Evolutionary conservation across 805 yeast genomes (phyloP).

Genomic region (Saccharomycopsis sp.): DNA sequence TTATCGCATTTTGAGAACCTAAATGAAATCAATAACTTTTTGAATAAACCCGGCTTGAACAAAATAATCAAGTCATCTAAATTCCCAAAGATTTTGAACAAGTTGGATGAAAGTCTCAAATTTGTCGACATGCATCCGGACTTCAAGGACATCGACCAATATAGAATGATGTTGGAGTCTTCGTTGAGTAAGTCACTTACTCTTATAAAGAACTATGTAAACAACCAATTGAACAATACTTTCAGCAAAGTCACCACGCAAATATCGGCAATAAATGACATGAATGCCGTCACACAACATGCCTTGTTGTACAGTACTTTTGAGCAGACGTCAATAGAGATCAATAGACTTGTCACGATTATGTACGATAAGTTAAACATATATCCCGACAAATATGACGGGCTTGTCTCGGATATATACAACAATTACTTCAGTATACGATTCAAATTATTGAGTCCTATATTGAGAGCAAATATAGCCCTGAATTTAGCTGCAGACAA

Average conservation of each 20-base stretch:
- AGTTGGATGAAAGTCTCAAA: slow-evolving; percentile 59
- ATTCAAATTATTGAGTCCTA: slow-evolving; percentile 29
- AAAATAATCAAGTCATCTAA: slow-evolving; percentile 49
- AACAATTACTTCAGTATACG: slow-evolving; percentile 58
- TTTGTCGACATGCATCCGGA: slow-evolving; percentile 52
- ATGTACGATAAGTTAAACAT: slow-evolving; percentile 25
- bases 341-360: slow-evolving; percentile 28
- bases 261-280: slow-evolving; percentile 22
- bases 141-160: slow-evolving; percentile 64
- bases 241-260: slow-evolving; percentile 29
- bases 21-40: slow-evolving; percentile 58
- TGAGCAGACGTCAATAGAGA: slow-evolving; percentile 35
- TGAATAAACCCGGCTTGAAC: slow-evolving; percentile 66
- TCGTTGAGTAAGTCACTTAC: slow-evolving; percentile 79
- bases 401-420: slow-evolving; percentile 60
- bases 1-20: slow-evolving; percentile 62
- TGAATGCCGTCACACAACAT: slow-evolving; percentile 42
- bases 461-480: slow-evolving; percentile 36
- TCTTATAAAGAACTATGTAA: slow-evolving; percentile 61
- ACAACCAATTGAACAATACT: slow-evolving; percentile 32
- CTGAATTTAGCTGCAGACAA: slow-evolving; percentile 31
- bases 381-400: slow-evolving; percentile 49
- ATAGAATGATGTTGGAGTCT: slow-evolving; percentile 68
- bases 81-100: slow-evolving; percentile 46
- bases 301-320: slow-evolving; percentile 66